Base-by-base conservation (phyloP, 148 eudicot species). In the Cornus kousa region DNA sequence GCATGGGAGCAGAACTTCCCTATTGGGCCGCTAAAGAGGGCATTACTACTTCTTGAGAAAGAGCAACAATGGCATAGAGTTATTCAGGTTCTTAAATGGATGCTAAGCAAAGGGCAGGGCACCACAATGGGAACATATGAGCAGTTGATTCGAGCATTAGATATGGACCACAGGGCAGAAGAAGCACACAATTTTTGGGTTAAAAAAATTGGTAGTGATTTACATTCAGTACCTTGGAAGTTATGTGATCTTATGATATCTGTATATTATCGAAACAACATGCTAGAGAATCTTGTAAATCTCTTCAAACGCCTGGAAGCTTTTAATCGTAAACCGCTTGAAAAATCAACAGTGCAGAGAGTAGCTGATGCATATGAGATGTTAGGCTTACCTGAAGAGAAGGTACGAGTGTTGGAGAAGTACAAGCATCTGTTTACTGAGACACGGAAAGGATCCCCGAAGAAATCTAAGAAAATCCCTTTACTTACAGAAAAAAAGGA, bases 31-130 rank as follows among this genome's bases (percentile, higher is more conserved):
- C 79, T 93, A 33, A 96, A 91, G 86, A 75, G 80, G n/a, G 92
- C 88, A n/a, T 72, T 96, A 77, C 72, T 87, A 78, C 17, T 81
- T 73, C 95, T 96, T 39, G 95, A 96, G 88, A 96, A 82, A 83
- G 87, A 92, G 60, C 90, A 96, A 68, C 92, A 96, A 39, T 96
- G 99, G 99, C 99, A 91, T 80, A 85, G 92, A 80, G 78, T 90
- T 76, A 79, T 96, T 48, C 97, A 96, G 87, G 99, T 96, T 22
- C 86, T 92, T 16, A 96, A 96, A 79, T 96, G 99, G 97, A 92
- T 93, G 89, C 82, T 96, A 80, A 93, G 99, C 89, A 96, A 96
- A 80, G 99, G 99, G 68, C 98, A 93, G 84, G 98, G 97, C 71
- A 92, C 84, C 78, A 96, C 99, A 39, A 77, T 85, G 83, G 90